Base-by-base conservation (phyloP, 306 rosid genomes). In the Trichosanthes truncata region DNA sequence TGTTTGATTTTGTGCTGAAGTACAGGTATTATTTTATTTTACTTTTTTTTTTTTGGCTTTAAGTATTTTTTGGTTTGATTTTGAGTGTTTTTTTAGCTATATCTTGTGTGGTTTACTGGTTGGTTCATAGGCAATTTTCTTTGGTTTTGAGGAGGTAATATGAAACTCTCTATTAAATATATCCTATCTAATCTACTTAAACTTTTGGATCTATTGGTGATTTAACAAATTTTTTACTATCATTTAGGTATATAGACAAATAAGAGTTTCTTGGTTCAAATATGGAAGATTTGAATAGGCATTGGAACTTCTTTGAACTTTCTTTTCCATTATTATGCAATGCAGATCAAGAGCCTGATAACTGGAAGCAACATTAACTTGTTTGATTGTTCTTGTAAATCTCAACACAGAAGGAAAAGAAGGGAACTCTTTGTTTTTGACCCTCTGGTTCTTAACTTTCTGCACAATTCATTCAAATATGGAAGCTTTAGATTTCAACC, bases 401-500 rank as follows among this genome's bases (percentile, higher is more conserved):
- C 7, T 73, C 26, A 73, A 14, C 26, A 49, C 78, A 49, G 78
- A 73, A 73, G 60, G 61, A 73, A 48, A 29, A 48, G 18, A 51
- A 72, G 57, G 55, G 78, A 26, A 29, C 1, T 49, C 60, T 11
- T 48, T 73, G 26, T 73, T 48, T 73, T 25, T 25, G 78, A 29
- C 7, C 38, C 56, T 71, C 35, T 40, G 52, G 75, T 68, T 68
- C 40, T 72, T 14, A 43, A 45, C 56, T 45, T 43, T 71, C 36
- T 43, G 0, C 51, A 38, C 9, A 21, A 10, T 43, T 23, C 21
- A 67, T 38, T 26, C 59, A 49, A 46, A 26, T 80, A 90, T 91
- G 97, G 66, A 83, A 84, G 82, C 85, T 18, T 90, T 85, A 36
- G 91, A 89, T 78, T 85, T 86, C 84, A 90, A 93, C 86, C 57